phyloP scores from a whole-genome alignment of 176 grass and related monocot genomes.

The Bromus sterilis region DNA sequence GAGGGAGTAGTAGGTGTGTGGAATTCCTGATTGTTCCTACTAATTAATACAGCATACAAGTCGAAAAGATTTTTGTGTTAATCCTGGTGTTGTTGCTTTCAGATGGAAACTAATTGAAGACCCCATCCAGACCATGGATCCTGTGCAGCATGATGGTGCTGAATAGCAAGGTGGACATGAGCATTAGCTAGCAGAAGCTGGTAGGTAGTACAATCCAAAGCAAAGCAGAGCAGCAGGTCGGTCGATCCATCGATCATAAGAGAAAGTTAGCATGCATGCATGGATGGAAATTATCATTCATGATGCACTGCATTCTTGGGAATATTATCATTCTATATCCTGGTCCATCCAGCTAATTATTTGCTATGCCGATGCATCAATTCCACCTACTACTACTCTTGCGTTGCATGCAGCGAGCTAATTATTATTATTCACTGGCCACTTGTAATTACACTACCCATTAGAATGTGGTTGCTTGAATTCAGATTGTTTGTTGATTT shows the following conservation, averaged over 20 bases:
- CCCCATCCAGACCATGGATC: neutral
- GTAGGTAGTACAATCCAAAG: constrained; percentile 10
- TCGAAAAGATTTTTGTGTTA: neutral
- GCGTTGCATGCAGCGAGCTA: too few species aligned
- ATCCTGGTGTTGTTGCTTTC: neutral
- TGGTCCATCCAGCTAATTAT: constrained; percentile 17
- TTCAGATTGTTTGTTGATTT: too few species aligned
- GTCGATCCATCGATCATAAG: neutral
- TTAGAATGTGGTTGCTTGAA: neutral
- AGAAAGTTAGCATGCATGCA: neutral
- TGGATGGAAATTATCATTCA: constrained; percentile 8
- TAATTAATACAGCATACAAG: neutral
- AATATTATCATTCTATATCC: constrained; percentile 27
- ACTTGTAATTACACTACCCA: neutral
- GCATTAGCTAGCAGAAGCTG: constrained; percentile 17
- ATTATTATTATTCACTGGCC: neutral
- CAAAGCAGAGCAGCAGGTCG: neutral
- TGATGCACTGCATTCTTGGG: constrained; percentile 33
- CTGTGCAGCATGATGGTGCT: constrained; percentile 10
- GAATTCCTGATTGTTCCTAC: neutral
- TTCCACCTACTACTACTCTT: constrained; percentile 2
- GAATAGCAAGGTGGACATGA: constrained; percentile 9
- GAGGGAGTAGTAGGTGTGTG: too few species aligned
- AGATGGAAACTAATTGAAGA: neutral
- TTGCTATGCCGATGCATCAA: constrained; percentile 9